A percentile compares a stretch with the other conserved stretches of the same genome.
Conservation (phyloP, 345 rosid species). For the Tarenaya hassleriana region DNA sequence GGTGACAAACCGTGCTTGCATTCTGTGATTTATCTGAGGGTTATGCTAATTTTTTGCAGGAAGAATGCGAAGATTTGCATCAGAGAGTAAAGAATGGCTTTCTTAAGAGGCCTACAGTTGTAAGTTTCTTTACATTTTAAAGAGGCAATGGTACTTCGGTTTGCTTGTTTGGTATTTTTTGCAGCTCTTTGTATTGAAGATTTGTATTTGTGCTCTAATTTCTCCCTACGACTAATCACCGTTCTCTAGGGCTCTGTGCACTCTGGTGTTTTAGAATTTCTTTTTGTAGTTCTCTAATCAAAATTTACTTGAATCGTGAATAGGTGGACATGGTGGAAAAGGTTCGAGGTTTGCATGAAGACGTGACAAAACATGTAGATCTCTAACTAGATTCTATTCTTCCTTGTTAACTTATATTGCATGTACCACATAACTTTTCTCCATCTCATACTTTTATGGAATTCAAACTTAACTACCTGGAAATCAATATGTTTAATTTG, state of each 20-base stretch:
- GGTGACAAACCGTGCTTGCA: background rate
- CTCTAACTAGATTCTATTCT: conserved; percentile 13
- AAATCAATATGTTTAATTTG: conserved; percentile 3
- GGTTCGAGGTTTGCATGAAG: conserved; percentile 53
- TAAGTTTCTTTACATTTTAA: conserved; percentile 35
- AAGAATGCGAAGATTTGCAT: conserved; percentile 70
- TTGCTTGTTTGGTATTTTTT: conserved; percentile 12
- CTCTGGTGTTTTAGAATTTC: conserved; percentile 12
- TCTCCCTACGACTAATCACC: conserved; percentile 2
- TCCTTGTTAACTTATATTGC: background rate
- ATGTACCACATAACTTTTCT: background rate
- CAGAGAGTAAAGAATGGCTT: conserved; percentile 47
- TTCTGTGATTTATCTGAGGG: conserved; percentile 11
- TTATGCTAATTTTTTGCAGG: conserved; percentile 42
- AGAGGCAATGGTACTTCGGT: background rate
- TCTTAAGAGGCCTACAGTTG: conserved; percentile 56
- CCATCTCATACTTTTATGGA: background rate
- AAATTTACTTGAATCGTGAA: conserved; percentile 23
- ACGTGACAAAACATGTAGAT: conserved; percentile 76
- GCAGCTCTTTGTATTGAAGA: conserved; percentile 11
- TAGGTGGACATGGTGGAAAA: conserved; percentile 72
- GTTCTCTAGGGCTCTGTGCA: background rate
- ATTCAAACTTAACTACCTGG: background rate
- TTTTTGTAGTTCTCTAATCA: conserved; percentile 12
- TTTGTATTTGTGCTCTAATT: conserved; percentile 1